Percentiles rank a stretch among this genome's conserved stretches.
Conservation (phyloP, 345 rosid species). For the Corchorus capsularis region DNA sequence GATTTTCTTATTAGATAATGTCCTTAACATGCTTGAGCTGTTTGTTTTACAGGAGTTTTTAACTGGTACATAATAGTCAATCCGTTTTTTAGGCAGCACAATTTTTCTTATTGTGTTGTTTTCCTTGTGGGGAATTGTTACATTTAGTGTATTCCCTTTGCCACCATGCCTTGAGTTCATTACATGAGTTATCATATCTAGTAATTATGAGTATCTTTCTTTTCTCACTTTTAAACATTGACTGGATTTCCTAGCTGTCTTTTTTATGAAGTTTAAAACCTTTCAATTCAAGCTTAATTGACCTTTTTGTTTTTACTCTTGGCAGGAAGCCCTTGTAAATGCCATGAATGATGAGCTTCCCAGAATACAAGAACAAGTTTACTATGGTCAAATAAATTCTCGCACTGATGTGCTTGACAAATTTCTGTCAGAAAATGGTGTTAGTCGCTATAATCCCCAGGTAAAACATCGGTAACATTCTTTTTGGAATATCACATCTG, state of each 20-base stretch:
- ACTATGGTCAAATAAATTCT: conserved; percentile 85
- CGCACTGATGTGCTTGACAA: conserved; percentile 86
- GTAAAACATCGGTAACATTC: conserved; percentile 38
- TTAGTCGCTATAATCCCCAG: conserved; percentile 95
- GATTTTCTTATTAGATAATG: background rate
- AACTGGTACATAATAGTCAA: background rate
- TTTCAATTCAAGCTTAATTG: conserved; percentile 2
- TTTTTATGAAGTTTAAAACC: background rate
- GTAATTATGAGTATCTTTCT: background rate
- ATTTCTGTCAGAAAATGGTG: conserved; percentile 78
- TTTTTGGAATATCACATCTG: conserved; percentile 3
- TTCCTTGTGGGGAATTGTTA: background rate
- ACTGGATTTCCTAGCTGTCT: background rate
- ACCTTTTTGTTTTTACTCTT: conserved; percentile 26
- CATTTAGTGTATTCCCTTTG: background rate
- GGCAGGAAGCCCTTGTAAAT: conserved; percentile 82
- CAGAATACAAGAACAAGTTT: conserved; percentile 95
- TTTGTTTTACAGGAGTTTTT: background rate
- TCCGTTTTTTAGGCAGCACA: background rate
- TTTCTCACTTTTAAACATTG: background rate
- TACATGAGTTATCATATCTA: background rate
- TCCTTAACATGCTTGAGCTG: background rate
- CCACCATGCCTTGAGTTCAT: background rate
- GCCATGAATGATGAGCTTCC: conserved; percentile 97
- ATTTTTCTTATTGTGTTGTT: background rate